A percentile compares a stretch with the other conserved stretches of the same genome.
Evolutionary conservation across 2,329 filamentous ascomycete genomes (phyloP).

Genomic region (Curvularia hawaiiensis): DNA sequence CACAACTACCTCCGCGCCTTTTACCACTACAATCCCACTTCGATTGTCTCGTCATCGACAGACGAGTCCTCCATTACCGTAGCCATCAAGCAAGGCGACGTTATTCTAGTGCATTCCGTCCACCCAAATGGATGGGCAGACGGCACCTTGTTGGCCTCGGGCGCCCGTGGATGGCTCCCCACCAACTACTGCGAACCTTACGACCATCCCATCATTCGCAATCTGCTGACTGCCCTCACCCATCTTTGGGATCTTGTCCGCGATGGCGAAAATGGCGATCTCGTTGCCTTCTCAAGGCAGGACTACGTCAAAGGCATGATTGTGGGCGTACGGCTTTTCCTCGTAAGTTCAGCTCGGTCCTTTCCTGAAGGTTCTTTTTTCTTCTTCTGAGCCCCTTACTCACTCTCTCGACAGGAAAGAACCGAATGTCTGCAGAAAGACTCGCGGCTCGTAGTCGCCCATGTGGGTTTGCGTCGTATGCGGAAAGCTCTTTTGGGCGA

Average conservation of each 20-base stretch:
- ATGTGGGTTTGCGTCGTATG: conserved; percentile 76
- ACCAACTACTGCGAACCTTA: conserved; percentile 99
- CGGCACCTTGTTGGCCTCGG: conserved; percentile 84
- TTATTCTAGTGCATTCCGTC: conserved; percentile 93
- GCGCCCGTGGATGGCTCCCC: conserved; percentile 90
- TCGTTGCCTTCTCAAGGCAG: conserved; percentile 82
- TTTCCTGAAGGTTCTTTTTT: not conserved
- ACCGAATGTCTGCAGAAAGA: conserved; percentile 88
- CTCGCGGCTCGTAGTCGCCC: conserved; percentile 72
- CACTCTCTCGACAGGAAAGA: conserved; percentile 67
- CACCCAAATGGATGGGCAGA: conserved; percentile 99
- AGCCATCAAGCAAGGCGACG: conserved; percentile 85
- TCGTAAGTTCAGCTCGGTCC: conserved; percentile 63
- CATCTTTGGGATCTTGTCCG: conserved; percentile 92
- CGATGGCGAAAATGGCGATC: conserved; percentile 75
- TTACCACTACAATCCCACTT: conserved; percentile 85
- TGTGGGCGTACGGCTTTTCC: conserved; percentile 84
- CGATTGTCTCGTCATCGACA: conserved; percentile 78
- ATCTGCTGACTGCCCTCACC: conserved; percentile 81
- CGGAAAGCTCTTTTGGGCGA: conserved; percentile 89
- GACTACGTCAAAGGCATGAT: conserved; percentile 95
- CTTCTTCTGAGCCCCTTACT: conserved; percentile 13
- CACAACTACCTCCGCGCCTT: conserved; percentile 95
- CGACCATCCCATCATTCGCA: conserved; percentile 84
- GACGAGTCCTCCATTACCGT: conserved; percentile 71